Base-by-base conservation (phyloP, 176 grass and related monocot genomes). In the Zizania latifolia region DNA sequence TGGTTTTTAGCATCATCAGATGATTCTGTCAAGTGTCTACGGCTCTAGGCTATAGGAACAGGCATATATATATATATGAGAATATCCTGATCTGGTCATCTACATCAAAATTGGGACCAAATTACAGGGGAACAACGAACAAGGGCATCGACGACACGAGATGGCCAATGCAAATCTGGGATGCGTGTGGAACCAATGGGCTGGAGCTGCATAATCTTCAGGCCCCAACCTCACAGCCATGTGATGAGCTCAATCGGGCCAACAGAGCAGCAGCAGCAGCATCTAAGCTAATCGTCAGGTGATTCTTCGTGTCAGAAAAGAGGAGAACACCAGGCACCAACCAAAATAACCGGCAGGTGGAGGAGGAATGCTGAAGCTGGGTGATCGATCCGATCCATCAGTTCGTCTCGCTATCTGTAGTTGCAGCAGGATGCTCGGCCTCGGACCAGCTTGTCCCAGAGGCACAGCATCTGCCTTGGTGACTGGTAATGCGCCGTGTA, bases 401-500 rank as follows among this genome's bases (percentile, higher is more conserved):
- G 56, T 78, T n/a, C 13, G 10, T 35, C 41, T 74, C 12, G 61
- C 64, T 87, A 99, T 94, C 86, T 92, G 82, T 92, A 94, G 71
- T 90, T 94, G 80, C 91, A 92, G 85, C 91, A 99, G 16, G 88
- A 84, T 29, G 88, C 63, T 51, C 82, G 84, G 14, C 95, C 95
- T 5, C 48, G 76, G 16, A 79, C 65, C 79, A 99, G 72, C 76
- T 94, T 94, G 61, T 94, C 82, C 95, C 95, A 99, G 57, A 94
- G 72, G 75, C 89, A 99, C 23, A 94, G 68, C 91, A 92, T 94
- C 67, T 94, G 86, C 74, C 95, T 81, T 39, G 91, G 91, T 37
- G 95, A 94, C 59, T 99, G 95, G 61, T 98, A 98, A 63, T 94
- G 95, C n/a, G 95, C 95, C 2, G 91, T 94, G 79, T 82, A 92